A percentile compares a stretch with the other conserved stretches of the same genome.
Evolutionary conservation across 306 rosid genomes (phyloP).

Genomic region (Dalbergia cultrata): DNA sequence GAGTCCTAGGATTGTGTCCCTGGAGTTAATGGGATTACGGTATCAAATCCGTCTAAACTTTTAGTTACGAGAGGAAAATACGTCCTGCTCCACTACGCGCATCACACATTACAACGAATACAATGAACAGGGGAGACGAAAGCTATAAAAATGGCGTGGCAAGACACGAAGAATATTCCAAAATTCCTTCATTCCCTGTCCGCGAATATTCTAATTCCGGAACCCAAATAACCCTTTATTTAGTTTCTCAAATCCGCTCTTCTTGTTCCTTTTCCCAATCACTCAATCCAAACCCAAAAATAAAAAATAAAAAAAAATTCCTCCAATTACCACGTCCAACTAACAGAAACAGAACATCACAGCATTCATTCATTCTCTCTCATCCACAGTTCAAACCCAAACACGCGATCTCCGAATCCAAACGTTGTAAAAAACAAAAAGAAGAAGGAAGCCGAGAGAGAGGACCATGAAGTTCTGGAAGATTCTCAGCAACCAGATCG

Average conservation of each 20-base stretch:
- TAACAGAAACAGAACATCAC: background rate
- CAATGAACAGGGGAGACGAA: background rate
- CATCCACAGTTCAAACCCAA: background rate
- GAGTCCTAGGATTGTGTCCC: too few species aligned
- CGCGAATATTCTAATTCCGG: conserved; percentile 5
- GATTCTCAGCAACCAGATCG: conserved; percentile 82
- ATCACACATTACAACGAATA: background rate
- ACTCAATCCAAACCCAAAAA: background rate
- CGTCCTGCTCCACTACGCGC: too few species aligned
- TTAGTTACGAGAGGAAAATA: too few species aligned
- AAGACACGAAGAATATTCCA: background rate
- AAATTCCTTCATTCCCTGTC: background rate
- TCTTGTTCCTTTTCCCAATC: background rate
- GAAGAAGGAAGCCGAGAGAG: background rate
- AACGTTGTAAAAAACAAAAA: background rate
- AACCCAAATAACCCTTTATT: background rate
- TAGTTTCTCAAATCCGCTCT: background rate
- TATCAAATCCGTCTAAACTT: too few species aligned
- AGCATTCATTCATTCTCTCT: background rate
- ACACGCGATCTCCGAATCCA: background rate
- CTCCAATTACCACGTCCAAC: background rate
- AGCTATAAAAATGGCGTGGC: background rate
- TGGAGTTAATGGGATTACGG: too few species aligned
- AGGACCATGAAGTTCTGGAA: conserved; percentile 81
- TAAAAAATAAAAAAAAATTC: too few species aligned